These are phyloP conservation scores for Alnus rubra DNA, from an alignment of 306 rosid species.

Conservation along the genomic window DNA sequence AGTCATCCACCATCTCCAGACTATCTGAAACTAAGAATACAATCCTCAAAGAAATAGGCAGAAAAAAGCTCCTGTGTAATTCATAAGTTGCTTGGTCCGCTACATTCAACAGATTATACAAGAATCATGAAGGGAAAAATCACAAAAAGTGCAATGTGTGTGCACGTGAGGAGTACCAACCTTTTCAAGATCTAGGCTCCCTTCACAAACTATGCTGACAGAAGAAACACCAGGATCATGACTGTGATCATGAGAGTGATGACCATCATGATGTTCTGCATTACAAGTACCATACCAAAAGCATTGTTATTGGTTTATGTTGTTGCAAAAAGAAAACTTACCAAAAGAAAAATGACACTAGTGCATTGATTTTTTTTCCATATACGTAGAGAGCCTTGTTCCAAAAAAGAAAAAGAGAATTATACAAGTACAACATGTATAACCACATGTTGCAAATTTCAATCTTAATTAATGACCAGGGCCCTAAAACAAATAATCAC, in stretches of 20 bases:
- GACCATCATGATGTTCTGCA: constrained; percentile 68
- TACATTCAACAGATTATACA: background rate
- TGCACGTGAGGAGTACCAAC: constrained; percentile 26
- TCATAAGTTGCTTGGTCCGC: background rate
- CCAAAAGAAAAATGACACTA: background rate
- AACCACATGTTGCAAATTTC: background rate
- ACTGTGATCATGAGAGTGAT: constrained; percentile 78
- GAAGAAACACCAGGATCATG: constrained; percentile 97
- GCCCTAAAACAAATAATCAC: background rate
- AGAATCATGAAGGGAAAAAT: background rate
- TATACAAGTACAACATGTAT: background rate
- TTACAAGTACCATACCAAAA: constrained; percentile 15
- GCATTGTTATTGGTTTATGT: constrained; percentile 18
- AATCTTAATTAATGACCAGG: background rate
- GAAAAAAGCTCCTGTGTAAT: background rate
- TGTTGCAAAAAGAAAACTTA: background rate
- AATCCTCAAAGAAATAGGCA: constrained; percentile 20
- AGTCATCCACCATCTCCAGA: constrained; percentile 1
- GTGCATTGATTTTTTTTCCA: background rate
- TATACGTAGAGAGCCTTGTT: background rate
- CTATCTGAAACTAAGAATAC: constrained; percentile 6
- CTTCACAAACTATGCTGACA: constrained; percentile 95
- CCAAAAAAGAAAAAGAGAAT: background rate
- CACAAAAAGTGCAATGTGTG: background rate
- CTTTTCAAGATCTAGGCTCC: constrained; percentile 97